phyloP scores from a whole-genome alignment of 495 filamentous ascomycete genomes.

The Penicillium simplicissimum region DNA sequence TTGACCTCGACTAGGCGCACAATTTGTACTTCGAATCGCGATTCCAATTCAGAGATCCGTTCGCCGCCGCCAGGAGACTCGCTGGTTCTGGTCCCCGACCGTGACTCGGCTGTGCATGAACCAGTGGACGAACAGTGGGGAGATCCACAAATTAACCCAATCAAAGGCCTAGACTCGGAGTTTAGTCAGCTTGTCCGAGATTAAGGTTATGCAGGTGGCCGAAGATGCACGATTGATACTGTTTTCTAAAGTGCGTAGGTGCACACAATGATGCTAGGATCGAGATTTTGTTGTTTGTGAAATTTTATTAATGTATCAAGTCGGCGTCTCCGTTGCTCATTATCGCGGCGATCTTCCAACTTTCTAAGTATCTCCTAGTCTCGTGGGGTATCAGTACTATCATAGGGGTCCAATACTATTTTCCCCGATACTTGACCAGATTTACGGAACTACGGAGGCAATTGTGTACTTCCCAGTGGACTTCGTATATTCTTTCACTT shows the following conservation, averaged over 20 bases:
- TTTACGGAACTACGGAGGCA: background rate
- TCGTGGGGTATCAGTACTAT: no score
- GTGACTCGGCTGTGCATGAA: background rate
- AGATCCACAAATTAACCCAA: background rate
- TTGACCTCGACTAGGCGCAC: background rate
- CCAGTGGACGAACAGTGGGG: background rate
- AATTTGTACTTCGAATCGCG: background rate
- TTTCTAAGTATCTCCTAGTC: no score
- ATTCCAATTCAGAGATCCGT: background rate
- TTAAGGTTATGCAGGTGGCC: background rate
- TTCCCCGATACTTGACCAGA: slow-evolving; percentile 2
- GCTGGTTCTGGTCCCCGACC: background rate
- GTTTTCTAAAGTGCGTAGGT: no score
- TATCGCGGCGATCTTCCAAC: no score
- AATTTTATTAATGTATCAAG: no score
- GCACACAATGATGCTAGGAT: no score
- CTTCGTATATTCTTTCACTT: background rate
- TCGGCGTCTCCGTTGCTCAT: no score
- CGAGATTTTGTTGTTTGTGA: no score
- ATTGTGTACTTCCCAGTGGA: background rate
- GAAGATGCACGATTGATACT: no score
- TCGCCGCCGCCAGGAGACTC: background rate
- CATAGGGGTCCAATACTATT: no score
- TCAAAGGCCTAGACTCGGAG: background rate
- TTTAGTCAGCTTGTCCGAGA: background rate